phyloP scores from a whole-genome alignment of 2,329 filamentous ascomycete species.

The Achaetomium macrosporum region DNA sequence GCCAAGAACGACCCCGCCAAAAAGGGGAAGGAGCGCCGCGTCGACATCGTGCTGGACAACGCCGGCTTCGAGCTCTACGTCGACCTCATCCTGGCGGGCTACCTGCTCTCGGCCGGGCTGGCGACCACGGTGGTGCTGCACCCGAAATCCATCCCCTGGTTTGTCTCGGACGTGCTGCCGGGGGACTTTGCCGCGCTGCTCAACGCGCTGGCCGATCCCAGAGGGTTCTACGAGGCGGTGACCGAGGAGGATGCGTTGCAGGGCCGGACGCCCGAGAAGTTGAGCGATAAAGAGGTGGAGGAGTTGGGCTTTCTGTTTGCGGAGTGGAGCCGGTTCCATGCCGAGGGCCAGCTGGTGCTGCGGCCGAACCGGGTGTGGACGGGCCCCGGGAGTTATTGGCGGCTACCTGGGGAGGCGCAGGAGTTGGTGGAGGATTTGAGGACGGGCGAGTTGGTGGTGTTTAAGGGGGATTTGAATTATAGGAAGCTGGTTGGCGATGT shows the following conservation, averaged over 20 bases:
- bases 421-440: conserved; percentile 72
- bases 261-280: conserved; percentile 51
- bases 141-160: conserved; percentile 95
- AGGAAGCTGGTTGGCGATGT: conserved; percentile 87
- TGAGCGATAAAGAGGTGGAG: conserved; percentile 61
- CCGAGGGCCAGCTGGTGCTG: conserved; percentile 75
- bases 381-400: conserved; percentile 79
- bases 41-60: conserved; percentile 96
- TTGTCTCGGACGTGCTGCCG: conserved; percentile 90
- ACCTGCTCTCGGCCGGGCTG: conserved; percentile 75
- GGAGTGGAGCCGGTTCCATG: conserved; percentile 74
- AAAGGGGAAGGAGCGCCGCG: conserved; percentile 63
- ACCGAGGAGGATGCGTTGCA: conserved; percentile 60
- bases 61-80: conserved; percentile 97
- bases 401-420: conserved; percentile 63
- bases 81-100: conserved; percentile 86
- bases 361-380: conserved; percentile 92
- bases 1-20: conserved; percentile 23
- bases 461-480: conserved; percentile 98
- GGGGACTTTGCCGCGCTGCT: conserved; percentile 80
- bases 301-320: conserved; percentile 72
- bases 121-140: conserved; percentile 85
- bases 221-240: conserved; percentile 69
- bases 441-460: conserved; percentile 79
- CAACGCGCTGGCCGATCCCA: conserved; percentile 69